These are phyloP conservation scores for Radiomyces spectabilis DNA, from an alignment of 192 early-diverging fungal genomes.

Conservation along the genomic window DNA sequence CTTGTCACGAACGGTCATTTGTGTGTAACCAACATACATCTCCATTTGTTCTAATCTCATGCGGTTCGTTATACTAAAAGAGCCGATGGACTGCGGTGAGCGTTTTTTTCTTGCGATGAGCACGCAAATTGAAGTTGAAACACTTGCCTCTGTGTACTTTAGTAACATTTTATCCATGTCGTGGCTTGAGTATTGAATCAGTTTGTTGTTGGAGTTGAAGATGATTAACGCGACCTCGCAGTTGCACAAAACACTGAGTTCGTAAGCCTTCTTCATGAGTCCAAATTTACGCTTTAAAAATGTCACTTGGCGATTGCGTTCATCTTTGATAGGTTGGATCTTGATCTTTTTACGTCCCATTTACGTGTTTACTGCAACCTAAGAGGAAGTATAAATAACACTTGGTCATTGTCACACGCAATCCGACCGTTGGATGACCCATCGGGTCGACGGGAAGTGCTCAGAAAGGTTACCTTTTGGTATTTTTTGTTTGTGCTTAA, in stretches of 20 bases:
- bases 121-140: constrained; percentile 18
- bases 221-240: constrained; percentile 92
- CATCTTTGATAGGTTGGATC: constrained; percentile 83
- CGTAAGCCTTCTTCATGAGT: constrained; percentile 94
- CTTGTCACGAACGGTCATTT: no score
- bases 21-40: no score
- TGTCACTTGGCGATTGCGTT: constrained; percentile 78
- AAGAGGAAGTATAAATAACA: no score
- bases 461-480: no score
- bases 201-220: constrained; percentile 87
- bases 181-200: constrained; percentile 83
- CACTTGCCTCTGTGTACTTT: constrained; percentile 71
- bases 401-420: no score
- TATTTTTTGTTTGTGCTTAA: no score
- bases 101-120: constrained; percentile 1
- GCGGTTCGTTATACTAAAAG: constrained; percentile 19
- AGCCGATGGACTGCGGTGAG: background rate
- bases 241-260: constrained; percentile 88
- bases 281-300: constrained; percentile 92
- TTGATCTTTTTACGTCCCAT: constrained; percentile 97
- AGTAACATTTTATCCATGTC: constrained; percentile 91
- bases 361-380: no score
- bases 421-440: no score
- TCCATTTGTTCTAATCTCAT: constrained; percentile 31
- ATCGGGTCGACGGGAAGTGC: no score